Base-by-base conservation (phyloP, 2,329 filamentous ascomycete species). In the Cephalotrichum gorgonifer region DNA sequence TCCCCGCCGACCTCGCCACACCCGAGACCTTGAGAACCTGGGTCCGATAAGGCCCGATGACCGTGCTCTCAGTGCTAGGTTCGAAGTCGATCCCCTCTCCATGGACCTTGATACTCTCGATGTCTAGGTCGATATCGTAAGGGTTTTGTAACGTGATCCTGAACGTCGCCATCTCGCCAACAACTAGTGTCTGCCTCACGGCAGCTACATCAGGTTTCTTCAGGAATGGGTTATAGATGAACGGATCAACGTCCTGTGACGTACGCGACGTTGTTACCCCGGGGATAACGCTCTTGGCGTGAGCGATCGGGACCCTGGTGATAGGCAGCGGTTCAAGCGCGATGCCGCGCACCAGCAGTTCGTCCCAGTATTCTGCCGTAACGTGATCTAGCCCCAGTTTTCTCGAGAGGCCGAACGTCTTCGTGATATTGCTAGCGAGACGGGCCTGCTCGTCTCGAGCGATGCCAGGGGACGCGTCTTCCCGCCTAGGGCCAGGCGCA, bases 201-300 rank as follows among this genome's bases (percentile, higher is more conserved):
- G 74, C 71, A 23, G 75, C 74, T 47, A 83, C 74, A 39, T 79
- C 75, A 0, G 74, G 66, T 48, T 75, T 75, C 64, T 89, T 88
- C 20, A 89, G 68, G 59, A 96, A 97, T 1, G 93, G 88, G 59
- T 96, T 96, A 62, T 97, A 95, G 50, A 98, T 86, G 57, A 98
- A 95, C 0, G 93, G 93, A 53, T 93, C 88, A 5, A 80, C 74
- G 51, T 80, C 77, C 55, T 80, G 76, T 3, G 77, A 80, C 14
- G 73, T 70, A 43, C 75, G 69, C 27, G 68, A 70, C 1, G 70
- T 68, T 0, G 68, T 66, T 3, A 69, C 70, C 8, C 74, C 75
- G 0, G 76, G 74, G 14, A 81, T 63, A 15, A 75, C 69, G 49
- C 68, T 75, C 53, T 71, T 77, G 2, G 74, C 70, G 58, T 89